Base-by-base conservation (phyloP, 805 yeast species). In the Wickerhamiella azyma region DNA sequence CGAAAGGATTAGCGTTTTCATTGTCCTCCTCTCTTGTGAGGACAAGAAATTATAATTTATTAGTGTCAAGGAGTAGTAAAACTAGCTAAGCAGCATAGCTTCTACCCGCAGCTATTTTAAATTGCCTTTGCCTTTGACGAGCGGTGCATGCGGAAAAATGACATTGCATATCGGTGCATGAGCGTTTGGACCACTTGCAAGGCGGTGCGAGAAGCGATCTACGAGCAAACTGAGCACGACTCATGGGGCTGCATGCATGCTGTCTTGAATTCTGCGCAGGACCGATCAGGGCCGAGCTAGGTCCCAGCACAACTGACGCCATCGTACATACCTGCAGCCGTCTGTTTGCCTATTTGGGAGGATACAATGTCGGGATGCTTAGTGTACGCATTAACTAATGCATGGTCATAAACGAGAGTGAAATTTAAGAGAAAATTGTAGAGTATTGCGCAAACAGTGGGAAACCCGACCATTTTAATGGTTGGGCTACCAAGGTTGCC, bases 281-380 rank as follows among this genome's bases (percentile, higher is more conserved):
- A 28, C 30, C 30, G 30, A 13, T 13, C n/a, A 8, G n/a, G 13
- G n/a, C n/a, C 5, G 5, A 28, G n/a, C 30, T 10, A 3, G 30
- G n/a, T 10, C n/a, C n/a, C n/a, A 13, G 11, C 9, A 9, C 9
- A 19, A 10, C 32, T 41, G 44, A 41, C 44, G 44, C 14, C 13
- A 41, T 33, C 32, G 24, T 33, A 37, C 44, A 41, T 41, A 26
- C 10, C 35, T 33, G 38, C 35, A 37, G 44, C 44, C 44, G 44
- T 29, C 38, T 29, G 24, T 32, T 32, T 32, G 14, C 44, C 44
- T 41, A 41, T 24, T 33, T 33, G 44, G 44, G 44, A 41, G 38
- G 26, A 16, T 14, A 13, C 28, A 30, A 10, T 41, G 44, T 41
- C 44, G 44, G 44, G n/a, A 14, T 41, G 44, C 44, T 41, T 41